Conservation (phyloP, 345 rosid genomes). For the Gossypium sturtianum region DNA sequence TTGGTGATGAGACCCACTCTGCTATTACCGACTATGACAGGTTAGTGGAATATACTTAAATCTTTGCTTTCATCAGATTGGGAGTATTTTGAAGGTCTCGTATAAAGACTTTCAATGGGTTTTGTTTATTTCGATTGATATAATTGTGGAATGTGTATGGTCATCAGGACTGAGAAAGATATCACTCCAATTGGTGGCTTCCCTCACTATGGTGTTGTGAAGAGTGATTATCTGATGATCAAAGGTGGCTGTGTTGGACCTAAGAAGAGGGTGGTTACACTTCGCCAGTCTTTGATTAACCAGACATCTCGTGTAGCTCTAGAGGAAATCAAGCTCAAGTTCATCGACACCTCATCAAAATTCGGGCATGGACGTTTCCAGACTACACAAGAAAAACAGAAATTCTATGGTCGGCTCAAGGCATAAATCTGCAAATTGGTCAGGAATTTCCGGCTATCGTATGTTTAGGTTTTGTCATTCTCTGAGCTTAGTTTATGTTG, state of each 20-base stretch:
- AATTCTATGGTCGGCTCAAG: slow-evolving; percentile 54
- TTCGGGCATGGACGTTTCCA: slow-evolving; percentile 53
- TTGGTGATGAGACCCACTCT: slow-evolving; percentile 54
- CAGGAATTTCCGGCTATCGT: neutral
- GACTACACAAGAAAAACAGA: slow-evolving; percentile 58
- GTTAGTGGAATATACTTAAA: slow-evolving; percentile 20
- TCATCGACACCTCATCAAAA: slow-evolving; percentile 48
- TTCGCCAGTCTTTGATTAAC: slow-evolving; percentile 54
- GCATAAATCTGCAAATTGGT: slow-evolving; percentile 25
- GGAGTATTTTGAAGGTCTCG: neutral
- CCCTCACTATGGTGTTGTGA: slow-evolving; percentile 77
- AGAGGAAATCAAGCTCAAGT: slow-evolving; percentile 71
- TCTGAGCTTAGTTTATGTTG: neutral
- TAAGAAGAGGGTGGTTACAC: slow-evolving; percentile 85
- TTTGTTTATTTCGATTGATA: neutral
- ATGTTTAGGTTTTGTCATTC: neutral
- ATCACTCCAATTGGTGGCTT: slow-evolving; percentile 82
- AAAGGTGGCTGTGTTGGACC: slow-evolving; percentile 88
- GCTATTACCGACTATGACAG: slow-evolving; percentile 79
- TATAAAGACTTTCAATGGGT: neutral
- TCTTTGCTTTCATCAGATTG: neutral
- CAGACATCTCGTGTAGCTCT: slow-evolving; percentile 74
- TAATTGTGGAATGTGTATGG: neutral
- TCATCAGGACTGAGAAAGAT: slow-evolving; percentile 71
- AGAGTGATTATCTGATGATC: slow-evolving; percentile 65